Evolutionary conservation across 352 stramenopile genomes (phyloP), one percentile per base, ranked within the genome.

Genomic region (Phytophthora ohioensis): DNA sequence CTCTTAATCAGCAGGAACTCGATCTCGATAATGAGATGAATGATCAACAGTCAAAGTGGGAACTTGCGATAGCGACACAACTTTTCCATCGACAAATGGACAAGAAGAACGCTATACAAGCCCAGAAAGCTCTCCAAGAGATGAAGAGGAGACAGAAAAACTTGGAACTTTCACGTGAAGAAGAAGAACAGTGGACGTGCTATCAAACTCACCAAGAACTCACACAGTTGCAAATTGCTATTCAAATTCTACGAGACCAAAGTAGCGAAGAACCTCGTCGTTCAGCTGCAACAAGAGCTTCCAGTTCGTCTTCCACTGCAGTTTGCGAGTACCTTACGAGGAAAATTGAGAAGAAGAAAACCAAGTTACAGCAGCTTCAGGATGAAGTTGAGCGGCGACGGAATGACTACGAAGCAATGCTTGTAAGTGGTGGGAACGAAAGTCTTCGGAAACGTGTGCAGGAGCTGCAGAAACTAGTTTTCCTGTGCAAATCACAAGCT

Each of bases 381-480:
- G n/a, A 17, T 2, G 68, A 88, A 32, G 58, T 79, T 9, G 38
- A 55, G 30, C 49, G 61, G 6, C 75, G 65, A 58, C 68, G 75
- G 10, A 54, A 42, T 5, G 69, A 87, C 38, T 90, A 82, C 65
- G 75, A 90, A 17, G 42, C 43, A 13, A 71, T 91, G 27, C 52
- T 85, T 4, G 55, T 69, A 13, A 61, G 60, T n/a, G 78, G 78
- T 9, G 64, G 79, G n/a, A 69, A 91, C 47, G 80, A 93, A n/a
- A 45, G 30, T 39, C 65, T 90, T n/a, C 72, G 82, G 12, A 76
- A 74, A 15, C 80, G 83, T 2, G 76, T 87, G 3, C 84, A 90
- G 27, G 85, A 93, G 66, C 77, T 93, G 32, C 85, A 91, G 64
- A 84, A 90, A 31, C 55, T 91, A 15, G 69, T 91, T 38, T 93